Base-by-base conservation (phyloP, 179 eudicot species). In the Amaranthus tricolor region DNA sequence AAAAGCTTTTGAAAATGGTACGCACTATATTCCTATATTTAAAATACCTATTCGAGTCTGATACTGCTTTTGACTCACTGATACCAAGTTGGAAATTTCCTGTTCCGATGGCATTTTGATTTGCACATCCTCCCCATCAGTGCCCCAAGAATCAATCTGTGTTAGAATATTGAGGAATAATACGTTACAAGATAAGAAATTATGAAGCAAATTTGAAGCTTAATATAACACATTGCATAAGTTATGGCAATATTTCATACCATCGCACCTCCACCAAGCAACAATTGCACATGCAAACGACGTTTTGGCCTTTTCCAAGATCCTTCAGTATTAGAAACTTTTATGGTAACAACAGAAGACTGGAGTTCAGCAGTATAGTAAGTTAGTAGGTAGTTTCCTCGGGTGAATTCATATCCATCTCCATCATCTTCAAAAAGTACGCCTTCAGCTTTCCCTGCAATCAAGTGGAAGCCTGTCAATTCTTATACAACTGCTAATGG, bases 401-500 rank as follows among this genome's bases (percentile, higher is more conserved):
- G 82, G 6, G 81, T 88, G 86, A 89, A 95, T 67, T 82, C 97
- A 79, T 91, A 95, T 52, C 99, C 99, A 84, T 95, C 99, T 68
- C 98, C 99, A 77, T 89, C 94, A 82, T 95, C 99, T 86, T 95
- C 99, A 78, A 85, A 95, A 50, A 91, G 90, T 70, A 89, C 75
- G 50, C 99, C 99, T 84, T 87, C 84, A 77, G 98, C 97, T 83
- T 89, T 93, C 44, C 99, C 99, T 92, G 90, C 75, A 79, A 77
- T 77, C 60, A 76, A 24, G 66, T 58, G 20, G 50, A 67, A 64
- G 16, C 49, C 14, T 19, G 57, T 75, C 67, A 31, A 31, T 31
- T 31, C 3, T 31, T 31, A 79, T 50, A 80, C 8, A 53, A 72
- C 57, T 66, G 77, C 58, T 70, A 43, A 54, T 45, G 65, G 56